Evolutionary conservation across 2,329 filamentous ascomycete genomes (phyloP), one percentile per base, ranked within the genome.

Genomic region (Ophiosphaerella herpotricha): DNA sequence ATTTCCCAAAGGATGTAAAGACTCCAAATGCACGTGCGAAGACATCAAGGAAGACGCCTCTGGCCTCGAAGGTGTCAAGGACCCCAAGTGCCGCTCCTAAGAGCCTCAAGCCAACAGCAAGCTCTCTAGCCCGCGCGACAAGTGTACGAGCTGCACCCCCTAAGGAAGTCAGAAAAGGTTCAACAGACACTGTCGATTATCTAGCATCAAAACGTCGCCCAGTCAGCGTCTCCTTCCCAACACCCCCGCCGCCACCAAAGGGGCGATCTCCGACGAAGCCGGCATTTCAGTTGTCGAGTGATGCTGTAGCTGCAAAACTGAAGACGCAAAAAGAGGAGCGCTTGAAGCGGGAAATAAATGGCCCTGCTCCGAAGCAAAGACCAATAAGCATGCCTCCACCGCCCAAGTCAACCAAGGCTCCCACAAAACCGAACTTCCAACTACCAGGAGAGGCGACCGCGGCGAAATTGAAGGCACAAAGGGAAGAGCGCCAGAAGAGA

Each of bases 381-480:
- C 81, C 74, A 29, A 74, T 78, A 61, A 78, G 73, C 58, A 75
- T 76, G 69, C 75, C 76, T 7, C 75, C 74, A 32, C 74, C 74
- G n/a, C 62, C 73, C 6, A 83, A 78, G 57, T 82, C 80, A 1
- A 71, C 66, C 14, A 83, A 82, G 55, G 70, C 79, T 3, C 75
- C 77, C 0, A 83, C 81, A 0, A 74, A 71, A 37, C 70, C 80
- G 8, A 79, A 70, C 14, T 84, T 84, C 59, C 71, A 77, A 43
- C 72, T 84, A 0, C 80, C 81, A 1, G 80, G 81, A 12, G 81
- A 83, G 55, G 80, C 75, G 12, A 70, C 82, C 8, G 79, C 69
- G 3, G 68, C 67, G 33, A 67, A 63, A 41, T 53, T 72, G 8
- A 71, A 65, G 46, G 67, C 62, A 33, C 62, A 66, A 26, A 69